A percentile compares a stretch with the other conserved stretches of the same genome.
Evolutionary conservation across 2,329 filamentous ascomycete genomes (phyloP).

Genomic region (Arthrobotrys sinensis): DNA sequence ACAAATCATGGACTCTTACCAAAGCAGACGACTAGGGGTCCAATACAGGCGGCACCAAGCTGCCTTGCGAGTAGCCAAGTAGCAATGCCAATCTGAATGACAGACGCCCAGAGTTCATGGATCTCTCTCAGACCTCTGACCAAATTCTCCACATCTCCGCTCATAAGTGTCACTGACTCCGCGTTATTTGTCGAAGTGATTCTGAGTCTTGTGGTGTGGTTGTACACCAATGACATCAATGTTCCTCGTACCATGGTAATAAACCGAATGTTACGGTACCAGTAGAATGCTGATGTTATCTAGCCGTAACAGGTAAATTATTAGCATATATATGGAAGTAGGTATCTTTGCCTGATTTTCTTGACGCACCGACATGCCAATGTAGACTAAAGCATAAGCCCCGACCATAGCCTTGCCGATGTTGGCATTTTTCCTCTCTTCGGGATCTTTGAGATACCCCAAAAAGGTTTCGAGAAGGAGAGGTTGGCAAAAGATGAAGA

Average conservation of each 20-base stretch:
- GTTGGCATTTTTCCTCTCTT: conserved; percentile 53
- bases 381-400: conserved; percentile 66
- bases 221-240: conserved; percentile 66
- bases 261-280: conserved; percentile 63
- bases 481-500: conserved; percentile 66
- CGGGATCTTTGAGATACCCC: conserved; percentile 63
- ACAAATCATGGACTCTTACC: conserved; percentile 52
- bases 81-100: conserved; percentile 66
- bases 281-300: conserved; percentile 63
- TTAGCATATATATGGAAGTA: conserved; percentile 30
- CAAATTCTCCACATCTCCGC: conserved; percentile 70
- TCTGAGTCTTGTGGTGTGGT: conserved; percentile 66
- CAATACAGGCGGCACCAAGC: conserved; percentile 66
- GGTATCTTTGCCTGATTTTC: conserved; percentile 44
- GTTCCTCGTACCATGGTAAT: conserved; percentile 66
- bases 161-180: conserved; percentile 70
- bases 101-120: conserved; percentile 69
- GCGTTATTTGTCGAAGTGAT: conserved; percentile 67
- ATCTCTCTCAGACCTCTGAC: conserved; percentile 66
- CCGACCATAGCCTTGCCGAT: conserved; percentile 65
- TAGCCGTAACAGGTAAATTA: neutral
- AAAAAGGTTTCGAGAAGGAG: conserved; percentile 66
- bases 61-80: conserved; percentile 66
- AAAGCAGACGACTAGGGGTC: conserved; percentile 64
- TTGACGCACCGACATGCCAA: conserved; percentile 64